phyloP scores from a whole-genome alignment of 202 grass and related monocot genomes.

The Brachypodium distachyon region DNA sequence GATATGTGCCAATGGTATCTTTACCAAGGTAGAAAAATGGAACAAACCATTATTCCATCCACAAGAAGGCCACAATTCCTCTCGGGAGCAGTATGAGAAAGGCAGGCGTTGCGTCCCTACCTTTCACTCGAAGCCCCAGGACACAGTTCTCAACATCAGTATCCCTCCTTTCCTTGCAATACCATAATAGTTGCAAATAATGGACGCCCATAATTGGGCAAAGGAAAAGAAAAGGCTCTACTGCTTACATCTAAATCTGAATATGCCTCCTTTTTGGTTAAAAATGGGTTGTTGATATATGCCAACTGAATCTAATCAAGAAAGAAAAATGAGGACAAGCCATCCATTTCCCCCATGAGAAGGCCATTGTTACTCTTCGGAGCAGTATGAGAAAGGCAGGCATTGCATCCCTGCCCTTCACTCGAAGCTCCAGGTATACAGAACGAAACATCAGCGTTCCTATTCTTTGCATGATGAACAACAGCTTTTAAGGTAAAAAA shows the following conservation, averaged over 20 bases:
- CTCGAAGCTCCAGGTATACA: constrained; percentile 81
- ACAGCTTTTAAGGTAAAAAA: neutral
- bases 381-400: constrained; percentile 78
- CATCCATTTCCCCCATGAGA: constrained; percentile 28
- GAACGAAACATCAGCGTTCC: neutral
- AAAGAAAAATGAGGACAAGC: constrained; percentile 13
- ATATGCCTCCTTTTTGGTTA: too few species aligned
- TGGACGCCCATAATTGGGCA: too few species aligned
- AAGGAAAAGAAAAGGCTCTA: too few species aligned
- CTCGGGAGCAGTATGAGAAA: constrained; percentile 74
- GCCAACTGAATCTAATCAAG: constrained; percentile 29
- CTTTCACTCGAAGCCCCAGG: constrained; percentile 80
- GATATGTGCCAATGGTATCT: constrained; percentile 46
- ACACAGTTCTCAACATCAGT: neutral
- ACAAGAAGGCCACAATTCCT: constrained; percentile 30
- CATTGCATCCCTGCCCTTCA: constrained; percentile 63
- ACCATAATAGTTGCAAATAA: too few species aligned
- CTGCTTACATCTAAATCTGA: too few species aligned
- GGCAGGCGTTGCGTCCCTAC: constrained; percentile 55
- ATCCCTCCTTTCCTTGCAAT: too few species aligned
- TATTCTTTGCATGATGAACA: neutral
- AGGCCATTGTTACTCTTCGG: constrained; percentile 37
- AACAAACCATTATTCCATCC: constrained; percentile 15
- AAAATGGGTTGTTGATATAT: constrained; percentile 17
- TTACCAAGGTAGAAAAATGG: constrained; percentile 25